phyloP scores from a whole-genome alignment of 257 asterid genomes.

The Nicotiana sylvestris region DNA sequence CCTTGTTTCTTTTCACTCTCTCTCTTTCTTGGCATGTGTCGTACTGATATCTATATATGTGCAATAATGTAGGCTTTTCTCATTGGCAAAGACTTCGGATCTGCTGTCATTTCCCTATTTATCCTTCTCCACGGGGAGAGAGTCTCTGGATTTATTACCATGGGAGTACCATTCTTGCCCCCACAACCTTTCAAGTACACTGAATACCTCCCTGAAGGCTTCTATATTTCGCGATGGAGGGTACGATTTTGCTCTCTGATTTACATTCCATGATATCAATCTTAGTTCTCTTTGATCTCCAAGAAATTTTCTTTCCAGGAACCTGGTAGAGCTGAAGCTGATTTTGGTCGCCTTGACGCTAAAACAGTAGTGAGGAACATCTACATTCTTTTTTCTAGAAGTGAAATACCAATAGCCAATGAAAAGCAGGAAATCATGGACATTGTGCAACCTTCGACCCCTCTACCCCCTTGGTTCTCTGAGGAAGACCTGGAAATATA shows the following conservation, averaged over 20 bases:
- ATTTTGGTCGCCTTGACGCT: slow-evolving; percentile 68
- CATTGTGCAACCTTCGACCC: slow-evolving; percentile 52
- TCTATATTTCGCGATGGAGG: slow-evolving; percentile 66
- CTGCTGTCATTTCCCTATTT: slow-evolving; percentile 35
- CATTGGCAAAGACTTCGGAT: slow-evolving; percentile 75
- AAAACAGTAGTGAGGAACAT: slow-evolving; percentile 65
- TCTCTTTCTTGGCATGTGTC: neutral
- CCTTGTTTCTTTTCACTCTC: neutral
- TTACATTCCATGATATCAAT: neutral
- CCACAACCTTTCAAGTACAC: slow-evolving; percentile 26
- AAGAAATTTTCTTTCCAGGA: slow-evolving; percentile 30
- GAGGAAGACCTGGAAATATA: slow-evolving; percentile 62
- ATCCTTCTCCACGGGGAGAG: slow-evolving; percentile 54
- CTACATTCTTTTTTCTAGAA: slow-evolving; percentile 60
- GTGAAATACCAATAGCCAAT: slow-evolving; percentile 57
- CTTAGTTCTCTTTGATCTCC: neutral
- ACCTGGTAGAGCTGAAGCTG: slow-evolving; percentile 83
- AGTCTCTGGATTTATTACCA: slow-evolving; percentile 47
- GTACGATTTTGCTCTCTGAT: slow-evolving; percentile 15
- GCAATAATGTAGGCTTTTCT: slow-evolving; percentile 51
- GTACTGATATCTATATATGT: neutral
- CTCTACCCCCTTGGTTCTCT: slow-evolving; percentile 67
- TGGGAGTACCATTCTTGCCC: slow-evolving; percentile 58
- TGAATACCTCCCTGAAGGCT: slow-evolving; percentile 58
- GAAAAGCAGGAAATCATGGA: slow-evolving; percentile 80